These are phyloP conservation scores for Mycena albidolilacea DNA, from an alignment of 768 basidiomycete genomes.

Conservation along the genomic window DNA sequence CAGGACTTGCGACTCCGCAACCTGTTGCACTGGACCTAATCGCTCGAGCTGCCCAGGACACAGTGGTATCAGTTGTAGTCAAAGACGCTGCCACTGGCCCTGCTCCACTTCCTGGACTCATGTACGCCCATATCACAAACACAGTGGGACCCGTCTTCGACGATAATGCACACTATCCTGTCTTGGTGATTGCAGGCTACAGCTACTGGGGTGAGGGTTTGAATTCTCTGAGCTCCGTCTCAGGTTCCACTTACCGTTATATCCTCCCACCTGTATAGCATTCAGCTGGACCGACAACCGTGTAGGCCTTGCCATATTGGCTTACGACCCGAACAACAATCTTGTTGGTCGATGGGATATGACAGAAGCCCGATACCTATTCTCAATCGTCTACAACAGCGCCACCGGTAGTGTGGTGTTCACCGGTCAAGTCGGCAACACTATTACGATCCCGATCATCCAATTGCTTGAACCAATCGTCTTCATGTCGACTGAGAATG, in stretches of 20 bases:
- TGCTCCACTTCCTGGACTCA: constrained; percentile 10
- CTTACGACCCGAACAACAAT: constrained; percentile 10
- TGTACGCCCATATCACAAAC: constrained; percentile 1
- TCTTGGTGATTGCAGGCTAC: constrained; percentile 9
- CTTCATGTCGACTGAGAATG: constrained; percentile 12
- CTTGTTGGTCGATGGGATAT: constrained; percentile 10
- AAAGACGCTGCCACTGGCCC: constrained; percentile 5
- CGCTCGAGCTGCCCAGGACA: background rate
- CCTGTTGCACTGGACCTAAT: constrained; percentile 5
- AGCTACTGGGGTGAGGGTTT: constrained; percentile 13
- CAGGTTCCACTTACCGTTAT: constrained; percentile 8
- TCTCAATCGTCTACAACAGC: constrained; percentile 6
- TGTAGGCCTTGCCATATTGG: constrained; percentile 8
- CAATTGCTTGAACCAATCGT: constrained; percentile 10
- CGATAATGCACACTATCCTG: constrained; percentile 11
- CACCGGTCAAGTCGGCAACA: constrained; percentile 11
- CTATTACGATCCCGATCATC: constrained; percentile 10
- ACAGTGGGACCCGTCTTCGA: background rate
- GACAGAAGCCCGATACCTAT: constrained; percentile 11
- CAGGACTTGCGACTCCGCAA: constrained; percentile 5
- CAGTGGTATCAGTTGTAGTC: constrained; percentile 2
- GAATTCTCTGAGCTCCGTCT: background rate
- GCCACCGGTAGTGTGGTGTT: constrained; percentile 7
- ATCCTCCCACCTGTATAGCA: constrained; percentile 1
- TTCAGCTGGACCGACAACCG: constrained; percentile 11